phyloP scores from a whole-genome alignment of 2,329 filamentous ascomycete genomes.

The Ophiocordyceps robertsii region DNA sequence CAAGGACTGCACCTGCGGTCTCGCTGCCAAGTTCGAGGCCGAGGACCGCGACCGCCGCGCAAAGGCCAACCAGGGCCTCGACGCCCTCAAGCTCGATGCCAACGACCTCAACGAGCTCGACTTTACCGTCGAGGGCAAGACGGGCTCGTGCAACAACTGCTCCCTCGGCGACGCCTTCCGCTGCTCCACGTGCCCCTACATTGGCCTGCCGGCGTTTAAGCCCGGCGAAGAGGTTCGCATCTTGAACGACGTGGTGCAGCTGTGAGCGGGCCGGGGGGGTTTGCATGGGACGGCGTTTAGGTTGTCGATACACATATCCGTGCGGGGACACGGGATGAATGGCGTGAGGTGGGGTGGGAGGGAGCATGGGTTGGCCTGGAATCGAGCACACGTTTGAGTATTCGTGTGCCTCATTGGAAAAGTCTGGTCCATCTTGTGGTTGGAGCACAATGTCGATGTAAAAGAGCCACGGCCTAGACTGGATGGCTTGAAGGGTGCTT shows the following conservation, averaged over 20 bases:
- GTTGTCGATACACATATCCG: neutral
- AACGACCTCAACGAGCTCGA: slow-evolving; percentile 79
- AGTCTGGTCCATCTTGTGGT: too few species aligned
- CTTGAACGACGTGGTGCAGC: slow-evolving; percentile 72
- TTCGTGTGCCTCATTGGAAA: too few species aligned
- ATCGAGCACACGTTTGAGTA: too few species aligned
- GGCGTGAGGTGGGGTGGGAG: too few species aligned
- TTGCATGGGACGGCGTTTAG: neutral
- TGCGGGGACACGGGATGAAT: too few species aligned
- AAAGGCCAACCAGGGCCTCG: slow-evolving; percentile 51
- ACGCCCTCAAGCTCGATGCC: slow-evolving; percentile 54
- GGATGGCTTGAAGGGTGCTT: too few species aligned
- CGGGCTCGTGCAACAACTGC: slow-evolving; percentile 89
- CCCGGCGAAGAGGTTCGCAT: slow-evolving; percentile 87
- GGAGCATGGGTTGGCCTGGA: too few species aligned
- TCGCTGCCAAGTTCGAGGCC: slow-evolving; percentile 73
- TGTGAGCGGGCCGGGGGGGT: slow-evolving; percentile 31
- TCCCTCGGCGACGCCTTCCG: slow-evolving; percentile 82
- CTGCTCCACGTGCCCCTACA: slow-evolving; percentile 64
- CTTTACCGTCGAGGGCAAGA: slow-evolving; percentile 95
- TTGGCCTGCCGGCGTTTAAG: slow-evolving; percentile 91
- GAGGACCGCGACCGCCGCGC: slow-evolving; percentile 66
- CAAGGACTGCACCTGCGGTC: slow-evolving; percentile 94
- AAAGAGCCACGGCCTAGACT: too few species aligned
- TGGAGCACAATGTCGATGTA: too few species aligned